Percentiles rank a stretch among this genome's conserved stretches.
phyloP scores from a whole-genome alignment of 2,329 filamentous ascomycete species.

The Sphaerostilbella broomeana region DNA sequence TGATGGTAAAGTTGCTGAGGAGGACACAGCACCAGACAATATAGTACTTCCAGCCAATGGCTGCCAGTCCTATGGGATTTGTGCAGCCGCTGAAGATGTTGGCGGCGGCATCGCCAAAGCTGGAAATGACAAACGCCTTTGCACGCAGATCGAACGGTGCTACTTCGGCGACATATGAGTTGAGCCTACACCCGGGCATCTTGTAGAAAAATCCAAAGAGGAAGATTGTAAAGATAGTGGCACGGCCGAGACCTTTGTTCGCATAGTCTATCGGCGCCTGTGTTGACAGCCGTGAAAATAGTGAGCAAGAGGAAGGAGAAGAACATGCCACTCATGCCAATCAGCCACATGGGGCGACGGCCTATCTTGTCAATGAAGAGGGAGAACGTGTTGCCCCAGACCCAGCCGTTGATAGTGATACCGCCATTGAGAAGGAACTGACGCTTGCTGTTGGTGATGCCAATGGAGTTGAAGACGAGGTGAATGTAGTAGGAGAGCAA shows the following conservation, averaged over 20 bases:
- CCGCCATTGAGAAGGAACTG: conserved; percentile 7
- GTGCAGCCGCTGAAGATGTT: conserved; percentile 9
- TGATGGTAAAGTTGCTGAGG: conserved; percentile 16
- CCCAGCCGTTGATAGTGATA: conserved; percentile 6
- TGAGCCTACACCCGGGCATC: conserved; percentile 11
- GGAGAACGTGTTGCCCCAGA: conserved; percentile 3
- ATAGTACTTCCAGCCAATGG: conserved; percentile 8
- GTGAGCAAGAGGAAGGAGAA: conserved; percentile 7
- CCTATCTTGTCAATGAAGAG: conserved; percentile 6
- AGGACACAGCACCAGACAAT: conserved; percentile 20
- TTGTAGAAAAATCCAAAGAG: conserved; percentile 9
- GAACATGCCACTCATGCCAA: conserved; percentile 11
- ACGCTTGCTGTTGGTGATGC: conserved; percentile 5
- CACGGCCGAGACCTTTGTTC: conserved; percentile 1
- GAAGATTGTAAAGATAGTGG: conserved; percentile 9
- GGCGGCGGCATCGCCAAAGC: conserved; percentile 8
- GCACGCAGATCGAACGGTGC: conserved; percentile 9
- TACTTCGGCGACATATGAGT: conserved; percentile 9
- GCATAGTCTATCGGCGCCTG: conserved; percentile 4
- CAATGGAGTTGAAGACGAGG: conserved; percentile 7
- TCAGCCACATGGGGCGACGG: conserved; percentile 8
- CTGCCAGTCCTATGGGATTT: conserved; percentile 2
- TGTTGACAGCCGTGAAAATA: conserved; percentile 7
- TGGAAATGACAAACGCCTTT: conserved; percentile 10
- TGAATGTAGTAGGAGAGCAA: conserved; percentile 7